Percentiles rank a stretch among this genome's conserved stretches.
These are phyloP conservation scores for Bruguiera sexangula DNA, from an alignment of 345 rosid species.

Conservation along the genomic window DNA sequence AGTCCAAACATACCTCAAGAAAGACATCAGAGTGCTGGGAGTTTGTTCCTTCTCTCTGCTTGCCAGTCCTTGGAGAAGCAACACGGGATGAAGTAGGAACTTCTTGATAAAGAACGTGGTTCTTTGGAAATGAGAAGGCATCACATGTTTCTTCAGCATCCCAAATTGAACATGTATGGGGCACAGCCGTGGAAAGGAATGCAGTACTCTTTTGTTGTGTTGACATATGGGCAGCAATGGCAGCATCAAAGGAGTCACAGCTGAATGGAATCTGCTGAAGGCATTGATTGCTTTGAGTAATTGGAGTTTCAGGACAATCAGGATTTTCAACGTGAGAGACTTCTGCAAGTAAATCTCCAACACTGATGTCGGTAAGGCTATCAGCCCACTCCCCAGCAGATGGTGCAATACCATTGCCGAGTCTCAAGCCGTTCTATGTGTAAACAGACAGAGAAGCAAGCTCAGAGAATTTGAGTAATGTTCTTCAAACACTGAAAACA, in stretches of 20 bases:
- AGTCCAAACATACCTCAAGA: conserved; percentile 38
- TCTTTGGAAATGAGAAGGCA: conserved; percentile 76
- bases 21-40: conserved; percentile 24
- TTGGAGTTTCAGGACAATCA: conserved; percentile 36
- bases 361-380: conserved; percentile 82
- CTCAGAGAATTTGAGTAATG: conserved; percentile 5
- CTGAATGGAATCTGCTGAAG: conserved; percentile 53
- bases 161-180: conserved; percentile 72
- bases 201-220: conserved; percentile 45
- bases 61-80: conserved; percentile 30
- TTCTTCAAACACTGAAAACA: no score
- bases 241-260: conserved; percentile 98
- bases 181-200: conserved; percentile 30
- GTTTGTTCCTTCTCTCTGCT: conserved; percentile 27
- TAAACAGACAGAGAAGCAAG: conserved; percentile 8
- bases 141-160: conserved; percentile 98
- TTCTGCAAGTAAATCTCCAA: conserved; percentile 87
- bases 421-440: conserved; percentile 42
- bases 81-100: conserved; percentile 29
- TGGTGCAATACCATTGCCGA: conserved; percentile 19
- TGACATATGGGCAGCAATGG: conserved; percentile 90
- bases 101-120: conserved; percentile 29
- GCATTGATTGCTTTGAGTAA: conserved; percentile 42
- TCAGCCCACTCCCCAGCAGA: conserved; percentile 95
- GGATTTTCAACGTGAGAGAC: conserved; percentile 46